Evolutionary conservation across 2,329 filamentous ascomycete genomes (phyloP).

Genomic region (Epichloe gansuensis): DNA sequence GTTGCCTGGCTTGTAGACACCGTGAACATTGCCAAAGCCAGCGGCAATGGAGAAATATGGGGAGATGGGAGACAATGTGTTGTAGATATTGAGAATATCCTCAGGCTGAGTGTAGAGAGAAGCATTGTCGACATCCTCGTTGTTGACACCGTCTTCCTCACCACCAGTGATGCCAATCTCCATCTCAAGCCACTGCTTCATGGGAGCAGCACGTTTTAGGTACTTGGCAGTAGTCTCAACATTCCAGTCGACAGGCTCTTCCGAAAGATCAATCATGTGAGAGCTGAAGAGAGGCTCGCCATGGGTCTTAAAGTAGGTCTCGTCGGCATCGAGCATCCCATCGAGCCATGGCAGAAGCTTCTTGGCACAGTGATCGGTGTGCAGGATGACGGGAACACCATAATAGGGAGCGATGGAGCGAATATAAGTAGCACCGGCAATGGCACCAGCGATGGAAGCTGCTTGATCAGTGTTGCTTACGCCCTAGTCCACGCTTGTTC

Average conservation of each 20-base stretch:
- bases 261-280: constrained; percentile 97
- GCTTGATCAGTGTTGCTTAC: constrained; percentile 69
- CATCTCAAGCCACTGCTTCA: constrained; percentile 99
- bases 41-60: constrained; percentile 97
- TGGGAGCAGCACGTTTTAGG: constrained; percentile 82
- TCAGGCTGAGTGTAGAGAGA: constrained; percentile 96
- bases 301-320: constrained; percentile 86
- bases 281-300: constrained; percentile 87
- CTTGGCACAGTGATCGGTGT: constrained; percentile 99
- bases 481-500: constrained; percentile 31
- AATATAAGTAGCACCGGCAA: constrained; percentile 90
- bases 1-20: constrained; percentile 97
- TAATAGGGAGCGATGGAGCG: constrained; percentile 77
- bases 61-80: constrained; percentile 71
- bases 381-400: constrained; percentile 80
- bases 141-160: constrained; percentile 98
- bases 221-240: constrained; percentile 85
- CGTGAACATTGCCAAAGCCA: constrained; percentile 97
- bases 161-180: constrained; percentile 78
- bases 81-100: constrained; percentile 86
- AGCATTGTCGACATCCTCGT: constrained; percentile 94
- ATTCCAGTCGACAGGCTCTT: constrained; percentile 84
- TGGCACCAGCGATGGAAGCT: constrained; percentile 75
- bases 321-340: constrained; percentile 88
- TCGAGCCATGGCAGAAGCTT: constrained; percentile 98